A percentile compares a stretch with the other conserved stretches of the same genome.
These are phyloP conservation scores for Paramecium pentaurelia DNA, from an alignment of 73 alveolate species.

Conservation along the genomic window DNA sequence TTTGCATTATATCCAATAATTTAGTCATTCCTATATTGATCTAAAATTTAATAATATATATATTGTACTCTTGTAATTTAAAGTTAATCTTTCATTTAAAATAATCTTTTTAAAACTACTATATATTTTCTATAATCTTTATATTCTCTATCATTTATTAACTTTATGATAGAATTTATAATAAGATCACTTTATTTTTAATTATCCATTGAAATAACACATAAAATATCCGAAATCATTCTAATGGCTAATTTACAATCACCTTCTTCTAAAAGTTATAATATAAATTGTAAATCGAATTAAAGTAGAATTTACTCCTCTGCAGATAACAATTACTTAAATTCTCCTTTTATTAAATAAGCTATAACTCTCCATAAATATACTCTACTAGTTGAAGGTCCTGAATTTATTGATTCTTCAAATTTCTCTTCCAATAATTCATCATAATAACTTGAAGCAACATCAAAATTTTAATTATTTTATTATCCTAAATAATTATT, in stretches of 20 bases:
- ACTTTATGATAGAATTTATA: neutral
- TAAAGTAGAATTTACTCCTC: neutral
- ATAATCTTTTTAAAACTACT: conserved; percentile 4
- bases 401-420: conserved; percentile 17
- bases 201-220: neutral
- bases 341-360: neutral
- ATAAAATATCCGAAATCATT: conserved; percentile 16
- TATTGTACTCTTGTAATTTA: neutral
- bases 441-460: conserved; percentile 45
- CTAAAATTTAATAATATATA: neutral
- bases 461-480: neutral
- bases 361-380: conserved; percentile 36
- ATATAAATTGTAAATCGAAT: neutral
- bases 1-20: conserved; percentile 1
- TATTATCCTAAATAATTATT: neutral
- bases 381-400: neutral
- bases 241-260: conserved; percentile 33
- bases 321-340: neutral
- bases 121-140: conserved; percentile 32
- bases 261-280: neutral
- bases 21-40: neutral
- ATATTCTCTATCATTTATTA: neutral
- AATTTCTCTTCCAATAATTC: conserved; percentile 22
- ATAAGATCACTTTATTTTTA: neutral
- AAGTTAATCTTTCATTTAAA: neutral